These are phyloP conservation scores for Nigrospora oryzae DNA, from an alignment of 2,329 filamentous ascomycete species.

Conservation along the genomic window DNA sequence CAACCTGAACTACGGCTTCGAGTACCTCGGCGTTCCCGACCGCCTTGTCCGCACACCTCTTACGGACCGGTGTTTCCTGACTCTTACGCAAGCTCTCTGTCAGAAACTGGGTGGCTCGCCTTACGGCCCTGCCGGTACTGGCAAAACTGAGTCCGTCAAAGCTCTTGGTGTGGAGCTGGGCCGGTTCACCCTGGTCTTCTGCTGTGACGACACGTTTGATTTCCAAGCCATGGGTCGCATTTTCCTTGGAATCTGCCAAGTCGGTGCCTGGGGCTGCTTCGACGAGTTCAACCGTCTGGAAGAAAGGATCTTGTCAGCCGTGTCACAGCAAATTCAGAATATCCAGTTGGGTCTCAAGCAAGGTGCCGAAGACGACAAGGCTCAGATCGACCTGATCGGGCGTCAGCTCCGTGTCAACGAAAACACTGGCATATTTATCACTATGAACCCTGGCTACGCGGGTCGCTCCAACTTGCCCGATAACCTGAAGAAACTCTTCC, in stretches of 20 bases:
- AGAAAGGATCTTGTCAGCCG: slow-evolving; percentile 92
- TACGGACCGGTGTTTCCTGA: slow-evolving; percentile 97
- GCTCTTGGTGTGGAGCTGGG: slow-evolving; percentile 93
- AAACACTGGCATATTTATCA: slow-evolving; percentile 98
- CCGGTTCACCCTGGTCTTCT: slow-evolving; percentile 97
- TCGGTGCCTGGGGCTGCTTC: slow-evolving; percentile 99
- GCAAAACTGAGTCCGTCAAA: slow-evolving; percentile 99
- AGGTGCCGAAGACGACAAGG: slow-evolving; percentile 68
- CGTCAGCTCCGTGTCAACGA: slow-evolving; percentile 82
- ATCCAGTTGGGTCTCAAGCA: slow-evolving; percentile 94
- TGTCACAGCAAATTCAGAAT: slow-evolving; percentile 98
- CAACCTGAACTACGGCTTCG: slow-evolving; percentile 90
- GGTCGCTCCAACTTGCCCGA: slow-evolving; percentile 96
- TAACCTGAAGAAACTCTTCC: slow-evolving; percentile 98
- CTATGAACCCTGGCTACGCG: slow-evolving; percentile 99
- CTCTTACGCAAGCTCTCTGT: slow-evolving; percentile 89
- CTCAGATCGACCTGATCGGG: slow-evolving; percentile 90
- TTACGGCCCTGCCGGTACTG: slow-evolving; percentile 94
- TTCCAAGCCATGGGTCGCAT: slow-evolving; percentile 99
- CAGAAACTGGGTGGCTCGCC: slow-evolving; percentile 94
- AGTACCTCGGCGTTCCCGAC: slow-evolving; percentile 94
- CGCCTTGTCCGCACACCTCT: slow-evolving; percentile 93
- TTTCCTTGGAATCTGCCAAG: slow-evolving; percentile 97
- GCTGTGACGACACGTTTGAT: slow-evolving; percentile 98
- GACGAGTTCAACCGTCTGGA: slow-evolving; percentile 99